These are phyloP conservation scores for Talaromyces funiculosus DNA, from an alignment of 2,329 filamentous ascomycete genomes.

Conservation along the genomic window DNA sequence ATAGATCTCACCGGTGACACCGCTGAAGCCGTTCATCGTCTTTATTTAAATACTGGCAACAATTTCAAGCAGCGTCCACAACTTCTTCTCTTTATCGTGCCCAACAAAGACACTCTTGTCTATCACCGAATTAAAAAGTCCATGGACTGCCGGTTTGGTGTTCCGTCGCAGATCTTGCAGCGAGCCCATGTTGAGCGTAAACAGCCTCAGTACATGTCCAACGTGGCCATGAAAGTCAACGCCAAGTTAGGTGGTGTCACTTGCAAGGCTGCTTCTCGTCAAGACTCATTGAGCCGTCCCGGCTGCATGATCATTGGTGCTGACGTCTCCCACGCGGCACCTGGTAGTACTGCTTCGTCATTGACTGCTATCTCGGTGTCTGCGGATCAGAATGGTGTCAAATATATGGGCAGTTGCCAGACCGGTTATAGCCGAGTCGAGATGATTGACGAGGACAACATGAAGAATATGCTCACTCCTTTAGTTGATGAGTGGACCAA, in stretches of 20 bases:
- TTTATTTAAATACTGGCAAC: constrained; percentile 53
- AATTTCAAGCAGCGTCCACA: constrained; percentile 57
- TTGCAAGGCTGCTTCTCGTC: constrained; percentile 44
- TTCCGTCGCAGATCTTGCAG: constrained; percentile 78
- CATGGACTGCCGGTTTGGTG: constrained; percentile 76
- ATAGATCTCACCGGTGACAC: constrained; percentile 41
- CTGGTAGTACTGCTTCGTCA: constrained; percentile 62
- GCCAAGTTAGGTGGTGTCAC: constrained; percentile 87
- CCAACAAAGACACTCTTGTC: constrained; percentile 61
- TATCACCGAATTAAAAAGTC: constrained; percentile 89
- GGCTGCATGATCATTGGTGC: constrained; percentile 79
- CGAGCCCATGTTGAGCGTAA: constrained; percentile 61
- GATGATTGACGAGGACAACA: constrained; percentile 65
- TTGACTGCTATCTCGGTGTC: constrained; percentile 86
- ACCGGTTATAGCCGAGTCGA: constrained; percentile 80
- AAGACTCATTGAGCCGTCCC: constrained; percentile 33
- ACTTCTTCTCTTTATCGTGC: constrained; percentile 73
- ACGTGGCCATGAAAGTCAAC: constrained; percentile 95
- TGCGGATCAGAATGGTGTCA: constrained; percentile 62
- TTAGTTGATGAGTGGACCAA: constrained; percentile 61
- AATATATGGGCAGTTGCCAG: constrained; percentile 73
- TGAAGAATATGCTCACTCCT: constrained; percentile 59
- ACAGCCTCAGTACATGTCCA: constrained; percentile 80
- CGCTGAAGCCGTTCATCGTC: constrained; percentile 50
- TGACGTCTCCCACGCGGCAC: constrained; percentile 79